These are phyloP conservation scores for Helianthus tuberosus DNA, from an alignment of 129 eudicot species.

Conservation along the genomic window DNA sequence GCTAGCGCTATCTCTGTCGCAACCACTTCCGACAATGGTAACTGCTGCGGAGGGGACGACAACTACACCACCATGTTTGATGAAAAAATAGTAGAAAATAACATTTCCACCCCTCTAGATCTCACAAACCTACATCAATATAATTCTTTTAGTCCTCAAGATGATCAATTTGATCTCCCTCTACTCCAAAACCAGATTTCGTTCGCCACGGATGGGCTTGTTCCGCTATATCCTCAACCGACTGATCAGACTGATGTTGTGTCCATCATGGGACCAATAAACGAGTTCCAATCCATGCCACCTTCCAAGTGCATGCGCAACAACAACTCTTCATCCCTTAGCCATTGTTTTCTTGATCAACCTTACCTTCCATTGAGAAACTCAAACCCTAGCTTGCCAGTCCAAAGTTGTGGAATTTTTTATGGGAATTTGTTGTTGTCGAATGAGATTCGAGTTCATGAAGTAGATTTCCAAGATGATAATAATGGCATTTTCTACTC, in stretches of 20 bases:
- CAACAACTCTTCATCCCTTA: slow-evolving; percentile 45
- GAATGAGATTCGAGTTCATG: slow-evolving; percentile 51
- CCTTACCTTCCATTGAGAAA: slow-evolving; percentile 39
- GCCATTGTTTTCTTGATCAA: slow-evolving; percentile 51
- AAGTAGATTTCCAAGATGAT: slow-evolving; percentile 60
- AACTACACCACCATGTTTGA: slow-evolving; percentile 47
- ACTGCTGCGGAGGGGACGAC: background rate
- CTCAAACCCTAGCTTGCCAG: slow-evolving; percentile 39
- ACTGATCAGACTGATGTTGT: slow-evolving; percentile 36
- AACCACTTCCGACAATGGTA: background rate
- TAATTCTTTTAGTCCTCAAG: slow-evolving; percentile 37
- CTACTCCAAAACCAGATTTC: slow-evolving; percentile 41
- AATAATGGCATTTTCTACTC: slow-evolving; percentile 53
- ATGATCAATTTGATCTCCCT: slow-evolving; percentile 56
- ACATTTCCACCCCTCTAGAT: slow-evolving; percentile 59
- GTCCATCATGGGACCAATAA: slow-evolving; percentile 54
- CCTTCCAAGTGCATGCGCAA: slow-evolving; percentile 58
- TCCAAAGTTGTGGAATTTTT: slow-evolving; percentile 51
- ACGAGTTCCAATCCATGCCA: slow-evolving; percentile 53
- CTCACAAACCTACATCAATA: slow-evolving; percentile 56
- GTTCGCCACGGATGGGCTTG: slow-evolving; percentile 20
- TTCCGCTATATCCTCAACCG: slow-evolving; percentile 23
- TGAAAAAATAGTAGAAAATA: slow-evolving; percentile 56
- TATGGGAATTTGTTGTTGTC: slow-evolving; percentile 43
- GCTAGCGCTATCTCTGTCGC: background rate